Evolutionary conservation across 768 basidiomycete species (phyloP), one percentile per base, ranked within the genome.

Genomic region (Suillus americanus): DNA sequence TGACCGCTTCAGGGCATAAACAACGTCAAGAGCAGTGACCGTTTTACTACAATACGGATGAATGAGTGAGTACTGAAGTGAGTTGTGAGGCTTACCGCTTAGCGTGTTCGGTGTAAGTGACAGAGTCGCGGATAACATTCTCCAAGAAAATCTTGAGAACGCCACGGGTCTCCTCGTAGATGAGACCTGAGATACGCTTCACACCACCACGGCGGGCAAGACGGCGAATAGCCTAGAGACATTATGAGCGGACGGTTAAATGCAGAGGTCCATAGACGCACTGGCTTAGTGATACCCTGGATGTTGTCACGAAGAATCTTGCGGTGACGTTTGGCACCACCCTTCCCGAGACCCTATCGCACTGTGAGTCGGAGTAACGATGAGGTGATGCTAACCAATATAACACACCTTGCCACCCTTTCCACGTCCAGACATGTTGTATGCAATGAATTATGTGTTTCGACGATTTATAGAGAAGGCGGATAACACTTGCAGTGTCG

Each of bases 41-140:
- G 90, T 92, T 85, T 89, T 90, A 68, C 90, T 87, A 55, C 20
- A 37, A 28, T 75, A 40, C 70, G 60, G 9, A 54, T 37, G 16
- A 6, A 23, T 50, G 33, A 50, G 63, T 56, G 62, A 46, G 30
- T 51, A 59, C 10, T 2, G 14, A 5, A 41, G 1, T 8, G 12
- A 10, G 2, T 23, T n/a, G 4, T 0, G 0, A 14, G 30, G 41
- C 69, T 57, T 33, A 76, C 75, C 91, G 84, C 81, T 95, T 95
- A 61, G 93, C 93, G 80, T 95, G 93, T 77, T 95, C 93, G 45
- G 94, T 95, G 82, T 95, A 95, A 61, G 93, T 95, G 69, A 95
- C 93, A 2, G 92, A 93, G 81, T 95, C 93, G 69, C 92, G 89
- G 72, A 95, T 94, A 72, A 94, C 88, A 67, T 89, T 90, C 79